Base-by-base conservation (phyloP, 495 filamentous ascomycete genomes). In the Hypomontagnella submonticulosa region DNA sequence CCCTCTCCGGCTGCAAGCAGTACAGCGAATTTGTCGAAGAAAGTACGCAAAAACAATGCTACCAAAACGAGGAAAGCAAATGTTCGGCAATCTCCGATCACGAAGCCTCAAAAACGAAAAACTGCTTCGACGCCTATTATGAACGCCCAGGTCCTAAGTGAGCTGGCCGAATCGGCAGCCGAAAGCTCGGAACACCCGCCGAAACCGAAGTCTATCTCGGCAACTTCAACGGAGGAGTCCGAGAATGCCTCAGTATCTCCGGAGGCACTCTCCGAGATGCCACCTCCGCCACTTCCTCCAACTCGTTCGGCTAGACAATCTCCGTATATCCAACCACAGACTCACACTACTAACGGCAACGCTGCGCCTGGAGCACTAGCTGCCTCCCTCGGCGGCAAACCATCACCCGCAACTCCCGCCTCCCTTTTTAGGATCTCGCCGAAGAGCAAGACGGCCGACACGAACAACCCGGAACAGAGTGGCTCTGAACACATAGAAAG, bases 21-120 rank as follows among this genome's bases (percentile, higher is more conserved):
- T 49, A 70, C 78, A 0, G 74, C 72, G 0, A 77, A 75, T 27
- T 52, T 83, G 16, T 73, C 76, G 16, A 85, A 82, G 66, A 84
- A 84, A 56, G 65, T 73, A 50, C 75, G 81, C 32, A 81, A 80
- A 66, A 76, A 58, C n/a, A 75, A 76, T 43, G 73, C 80, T 1
- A 71, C 78, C 1, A 81, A 81, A 67, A 73, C 79, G 19, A 81
- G 82, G 57, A 82, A 84, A 63, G 66, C 72, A 44, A 74, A 76
- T 63, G 82, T 90, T 34, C 88, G 90, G 53, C 90, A 94, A 73
- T 96, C 92, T 3, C 93, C 94, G 1, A 93, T 92, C 37, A 88
- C 92, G 34, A 96, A 94, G 71, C 88, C 92, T 0, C 83, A 90
- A 51, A 86, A 88, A 57, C 84, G 85, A 71, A 88, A 85, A 61